These are phyloP conservation scores for Bretschneidera sinensis DNA, from an alignment of 345 rosid genomes.

Conservation along the genomic window DNA sequence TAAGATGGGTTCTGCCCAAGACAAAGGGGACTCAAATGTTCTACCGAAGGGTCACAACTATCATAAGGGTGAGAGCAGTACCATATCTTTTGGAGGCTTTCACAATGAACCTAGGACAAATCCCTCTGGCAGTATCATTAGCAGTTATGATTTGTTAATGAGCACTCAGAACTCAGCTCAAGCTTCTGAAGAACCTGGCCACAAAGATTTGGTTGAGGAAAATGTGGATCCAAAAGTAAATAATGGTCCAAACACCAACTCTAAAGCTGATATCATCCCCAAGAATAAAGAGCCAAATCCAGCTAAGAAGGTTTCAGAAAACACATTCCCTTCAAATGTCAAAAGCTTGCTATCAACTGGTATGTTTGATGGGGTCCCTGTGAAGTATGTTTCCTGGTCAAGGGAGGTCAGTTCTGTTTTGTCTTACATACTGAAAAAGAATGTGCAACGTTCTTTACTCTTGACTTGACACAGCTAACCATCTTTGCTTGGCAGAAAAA, in stretches of 20 bases:
- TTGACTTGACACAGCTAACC: not conserved
- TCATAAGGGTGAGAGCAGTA: slow-evolving; percentile 29
- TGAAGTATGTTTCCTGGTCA: slow-evolving; percentile 67
- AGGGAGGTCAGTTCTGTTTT: slow-evolving; percentile 40
- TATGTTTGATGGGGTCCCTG: slow-evolving; percentile 60
- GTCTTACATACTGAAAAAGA: not conserved
- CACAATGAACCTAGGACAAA: slow-evolving; percentile 36
- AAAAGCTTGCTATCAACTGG: slow-evolving; percentile 69
- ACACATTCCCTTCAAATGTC: slow-evolving; percentile 65
- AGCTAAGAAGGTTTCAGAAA: slow-evolving; percentile 39
- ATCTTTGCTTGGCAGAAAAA: slow-evolving; percentile 33
- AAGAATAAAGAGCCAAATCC: slow-evolving; percentile 40
- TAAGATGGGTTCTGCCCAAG: slow-evolving; percentile 28
- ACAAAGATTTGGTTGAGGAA: slow-evolving; percentile 21
- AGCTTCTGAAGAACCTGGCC: slow-evolving; percentile 28
- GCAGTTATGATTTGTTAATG: slow-evolving; percentile 32
- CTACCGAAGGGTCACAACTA: slow-evolving; percentile 39
- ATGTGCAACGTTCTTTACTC: not conserved
- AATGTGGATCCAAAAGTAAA: slow-evolving; percentile 23
- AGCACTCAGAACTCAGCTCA: slow-evolving; percentile 31
- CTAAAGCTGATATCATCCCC: slow-evolving; percentile 20
- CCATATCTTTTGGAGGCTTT: slow-evolving; percentile 41
- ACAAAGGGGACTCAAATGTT: slow-evolving; percentile 33
- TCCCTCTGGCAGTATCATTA: slow-evolving; percentile 29
- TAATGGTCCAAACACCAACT: slow-evolving; percentile 19